These are phyloP conservation scores for Bacidia gigantensis DNA, from an alignment of 495 filamentous ascomycete genomes.

Conservation along the genomic window DNA sequence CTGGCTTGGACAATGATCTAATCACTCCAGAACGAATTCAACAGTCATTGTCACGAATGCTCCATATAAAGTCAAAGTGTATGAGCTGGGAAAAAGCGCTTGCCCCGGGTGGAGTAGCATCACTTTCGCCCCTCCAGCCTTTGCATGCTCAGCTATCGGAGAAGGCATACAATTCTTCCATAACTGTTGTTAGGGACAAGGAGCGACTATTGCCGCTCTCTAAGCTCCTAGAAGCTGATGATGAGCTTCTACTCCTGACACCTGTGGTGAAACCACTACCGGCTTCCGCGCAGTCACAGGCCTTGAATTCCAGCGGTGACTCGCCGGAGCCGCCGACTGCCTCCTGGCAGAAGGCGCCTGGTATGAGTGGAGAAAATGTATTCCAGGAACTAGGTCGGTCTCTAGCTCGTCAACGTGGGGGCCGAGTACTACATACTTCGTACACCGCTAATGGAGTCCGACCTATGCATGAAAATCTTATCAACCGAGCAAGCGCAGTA, in stretches of 20 bases:
- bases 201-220: slow-evolving; percentile 64
- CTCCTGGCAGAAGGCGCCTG: slow-evolving; percentile 48
- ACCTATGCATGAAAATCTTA: slow-evolving; percentile 78
- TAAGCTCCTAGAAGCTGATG: slow-evolving; percentile 60
- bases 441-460: slow-evolving; percentile 83
- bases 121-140: slow-evolving; percentile 64
- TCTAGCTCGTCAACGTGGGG: slow-evolving; percentile 64
- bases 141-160: slow-evolving; percentile 65
- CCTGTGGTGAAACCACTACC: slow-evolving; percentile 77
- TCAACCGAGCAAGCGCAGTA: slow-evolving; percentile 71
- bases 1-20: slow-evolving; percentile 74
- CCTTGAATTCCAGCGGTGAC: not conserved
- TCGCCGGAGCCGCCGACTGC: slow-evolving; percentile 20
- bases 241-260: slow-evolving; percentile 71
- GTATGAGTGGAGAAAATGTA: slow-evolving; percentile 76
- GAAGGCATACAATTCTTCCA: slow-evolving; percentile 71
- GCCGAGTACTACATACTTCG: slow-evolving; percentile 75
- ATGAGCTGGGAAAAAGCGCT: slow-evolving; percentile 76
- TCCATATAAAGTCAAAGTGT: slow-evolving; percentile 60
- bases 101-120: slow-evolving; percentile 57
- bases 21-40: slow-evolving; percentile 62
- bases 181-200: slow-evolving; percentile 74
- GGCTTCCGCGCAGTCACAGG: slow-evolving; percentile 49
- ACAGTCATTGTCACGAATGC: slow-evolving; percentile 57
- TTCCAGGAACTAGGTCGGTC: slow-evolving; percentile 74